Evolutionary conservation across 129 eudicot species (phyloP).

Genomic region (Escallonia rubra): DNA sequence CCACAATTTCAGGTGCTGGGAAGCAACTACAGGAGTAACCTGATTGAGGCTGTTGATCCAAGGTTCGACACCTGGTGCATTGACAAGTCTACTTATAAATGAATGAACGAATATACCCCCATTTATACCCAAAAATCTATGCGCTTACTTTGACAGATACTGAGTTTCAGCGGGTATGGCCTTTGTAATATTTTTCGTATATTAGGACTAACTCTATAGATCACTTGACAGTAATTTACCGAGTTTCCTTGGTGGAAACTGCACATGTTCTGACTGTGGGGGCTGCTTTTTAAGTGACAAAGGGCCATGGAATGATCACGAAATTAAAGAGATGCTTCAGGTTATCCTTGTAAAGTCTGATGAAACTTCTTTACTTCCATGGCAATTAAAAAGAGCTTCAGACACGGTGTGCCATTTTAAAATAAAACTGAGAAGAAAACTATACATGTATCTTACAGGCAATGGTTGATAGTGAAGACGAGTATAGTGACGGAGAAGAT

Average conservation of each 20-base stretch:
- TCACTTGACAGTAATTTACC: slow-evolving; percentile 12
- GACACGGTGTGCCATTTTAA: neutral
- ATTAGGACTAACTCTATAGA: neutral
- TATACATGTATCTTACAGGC: slow-evolving; percentile 14
- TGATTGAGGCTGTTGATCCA: slow-evolving; percentile 22
- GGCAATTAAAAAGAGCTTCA: neutral
- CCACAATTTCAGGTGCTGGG: neutral
- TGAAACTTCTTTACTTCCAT: neutral
- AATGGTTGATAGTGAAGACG: slow-evolving; percentile 17
- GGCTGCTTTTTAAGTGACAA: slow-evolving; percentile 27
- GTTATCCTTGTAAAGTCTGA: slow-evolving; percentile 6
- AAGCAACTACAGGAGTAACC: slow-evolving; percentile 26
- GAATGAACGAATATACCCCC: neutral
- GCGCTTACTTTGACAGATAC: neutral
- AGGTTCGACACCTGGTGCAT: slow-evolving; percentile 7
- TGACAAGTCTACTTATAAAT: too few relatives aligned
- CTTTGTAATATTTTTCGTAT: neutral
- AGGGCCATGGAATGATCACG: slow-evolving; percentile 68
- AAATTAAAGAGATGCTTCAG: slow-evolving; percentile 32
- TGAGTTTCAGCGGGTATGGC: neutral
- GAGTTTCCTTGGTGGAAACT: too few relatives aligned
- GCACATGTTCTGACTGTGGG: too few relatives aligned
- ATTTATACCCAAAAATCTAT: neutral
- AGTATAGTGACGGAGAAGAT: slow-evolving; percentile 1
- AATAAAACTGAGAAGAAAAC: neutral